Percentiles rank a stretch among this genome's conserved stretches.
Evolutionary conservation across 768 basidiomycete genomes (phyloP).

Genomic region (Suillus cothurnatus): DNA sequence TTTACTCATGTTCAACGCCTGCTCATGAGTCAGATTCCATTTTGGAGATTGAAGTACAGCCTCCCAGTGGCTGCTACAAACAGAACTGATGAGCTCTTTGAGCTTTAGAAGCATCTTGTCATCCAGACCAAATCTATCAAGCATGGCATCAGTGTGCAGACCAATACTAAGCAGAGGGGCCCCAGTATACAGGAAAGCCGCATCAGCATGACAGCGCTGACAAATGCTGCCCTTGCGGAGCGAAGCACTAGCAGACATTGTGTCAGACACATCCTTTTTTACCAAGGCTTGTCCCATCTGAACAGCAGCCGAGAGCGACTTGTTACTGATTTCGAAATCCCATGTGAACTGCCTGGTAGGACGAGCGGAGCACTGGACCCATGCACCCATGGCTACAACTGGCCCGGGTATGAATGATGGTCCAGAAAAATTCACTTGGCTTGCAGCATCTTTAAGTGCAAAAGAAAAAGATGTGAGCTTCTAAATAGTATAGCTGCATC

Average conservation of each 20-base stretch:
- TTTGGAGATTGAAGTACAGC: not conserved
- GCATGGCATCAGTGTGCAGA: not conserved
- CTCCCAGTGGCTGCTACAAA: not conserved
- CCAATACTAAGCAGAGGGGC: not conserved
- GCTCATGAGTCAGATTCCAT: not conserved
- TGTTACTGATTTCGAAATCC: not conserved
- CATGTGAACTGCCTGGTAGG: not conserved
- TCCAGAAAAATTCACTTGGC: not conserved
- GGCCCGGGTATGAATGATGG: not conserved
- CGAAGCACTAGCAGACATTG: no score
- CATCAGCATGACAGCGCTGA: not conserved
- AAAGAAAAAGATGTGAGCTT: not conserved
- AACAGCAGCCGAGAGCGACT: not conserved
- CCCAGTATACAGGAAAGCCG: not conserved
- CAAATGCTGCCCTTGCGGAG: not conserved
- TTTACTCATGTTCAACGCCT: not conserved
- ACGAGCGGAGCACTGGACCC: not conserved
- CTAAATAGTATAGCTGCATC: no score
- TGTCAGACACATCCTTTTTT: no score
- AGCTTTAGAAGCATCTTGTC: not conserved
- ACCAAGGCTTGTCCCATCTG: not conserved
- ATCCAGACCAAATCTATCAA: not conserved
- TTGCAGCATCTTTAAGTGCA: not conserved
- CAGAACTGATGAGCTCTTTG: not conserved
- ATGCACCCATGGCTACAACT: not conserved